A percentile compares a stretch with the other conserved stretches of the same genome.
phyloP scores from a whole-genome alignment of 345 rosid species.

The Camelina hispida region DNA sequence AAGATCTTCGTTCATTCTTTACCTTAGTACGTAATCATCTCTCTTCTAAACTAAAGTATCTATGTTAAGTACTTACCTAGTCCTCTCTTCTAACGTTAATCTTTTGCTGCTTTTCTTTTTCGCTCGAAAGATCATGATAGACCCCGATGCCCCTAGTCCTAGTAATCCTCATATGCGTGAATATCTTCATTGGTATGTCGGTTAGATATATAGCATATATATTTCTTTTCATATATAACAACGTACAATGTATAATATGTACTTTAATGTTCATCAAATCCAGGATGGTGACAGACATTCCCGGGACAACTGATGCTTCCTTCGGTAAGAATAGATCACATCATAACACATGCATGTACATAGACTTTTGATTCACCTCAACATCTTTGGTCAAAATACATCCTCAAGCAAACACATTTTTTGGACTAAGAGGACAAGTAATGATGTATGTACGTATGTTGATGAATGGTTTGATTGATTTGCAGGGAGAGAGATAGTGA shows the following conservation, averaged over 20 bases:
- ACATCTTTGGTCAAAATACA: not conserved
- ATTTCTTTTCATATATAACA: constrained; percentile 15
- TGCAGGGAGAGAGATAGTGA: constrained; percentile 67
- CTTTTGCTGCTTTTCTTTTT: constrained; percentile 5
- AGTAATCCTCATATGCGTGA: constrained; percentile 83
- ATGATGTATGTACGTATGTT: not conserved
- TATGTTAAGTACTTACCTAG: not conserved
- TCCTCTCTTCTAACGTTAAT: constrained; percentile 14
- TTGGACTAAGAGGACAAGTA: not conserved
- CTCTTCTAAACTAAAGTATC: not conserved
- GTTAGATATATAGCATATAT: not conserved
- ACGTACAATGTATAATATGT: not conserved
- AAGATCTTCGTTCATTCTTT: constrained; percentile 75
- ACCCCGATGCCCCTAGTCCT: constrained; percentile 98
- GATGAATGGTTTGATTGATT: constrained; percentile 4
- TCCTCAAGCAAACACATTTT: not conserved
- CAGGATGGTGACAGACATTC: constrained; percentile 95
- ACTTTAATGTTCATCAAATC: constrained; percentile 11
- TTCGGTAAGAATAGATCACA: constrained; percentile 62
- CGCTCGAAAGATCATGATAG: constrained; percentile 68
- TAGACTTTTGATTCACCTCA: constrained; percentile 8
- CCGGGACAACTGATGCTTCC: constrained; percentile 85
- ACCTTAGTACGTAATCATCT: constrained; percentile 56
- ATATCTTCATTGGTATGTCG: constrained; percentile 77
- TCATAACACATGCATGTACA: constrained; percentile 2